Base-by-base conservation (phyloP, 83 land plant genomes). In the Thuja plicata region DNA sequence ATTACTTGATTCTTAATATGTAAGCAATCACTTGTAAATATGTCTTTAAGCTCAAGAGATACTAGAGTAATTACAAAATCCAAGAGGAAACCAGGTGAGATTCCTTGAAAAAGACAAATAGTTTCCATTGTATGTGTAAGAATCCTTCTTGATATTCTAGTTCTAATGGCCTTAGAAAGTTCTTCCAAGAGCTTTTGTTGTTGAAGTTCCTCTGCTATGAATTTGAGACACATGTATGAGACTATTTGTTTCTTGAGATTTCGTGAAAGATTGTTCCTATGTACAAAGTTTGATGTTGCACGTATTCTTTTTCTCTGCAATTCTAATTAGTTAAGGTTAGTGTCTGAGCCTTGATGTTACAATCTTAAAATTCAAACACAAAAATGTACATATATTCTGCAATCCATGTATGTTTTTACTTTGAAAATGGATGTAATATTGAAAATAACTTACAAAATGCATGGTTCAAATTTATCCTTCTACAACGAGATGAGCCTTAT, bases 401-500 rank as follows among this genome's bases (percentile, higher is more conserved):
- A 38, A 38, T 38, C 40, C 40, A 38, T 38, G 40, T 38, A 38
- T 38, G 2, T 38, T 38, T 38, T 38, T 38, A 38, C 1, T 1
- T 38, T 1, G 40, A 38, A 38, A 38, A 38, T 38, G 0, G 40
- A 38, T 38, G 2, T 38, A 38, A 38, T 1, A 38, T 38, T 38
- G 40, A 38, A 38, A 2, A 38, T 1, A 38, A 1, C 40, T 38
- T 38, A 38, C 40, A 89, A 94, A 95, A 86, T 95, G 92, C 94
- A 93, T 95, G 12, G 97, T 95, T 15, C 97, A 90, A 13, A 95
- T 90, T 27, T 94, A 93, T 71, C 94, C 94, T 88, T 95, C 92
- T 17, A 94, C 97, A 50, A 95, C 96, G 34, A 95, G 85, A 81
- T 95, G 94, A 30, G 95, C 94, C 95, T 93, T 95, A 88, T 94